Base-by-base conservation (phyloP, 176 grass and related monocot species). In the sorghum (Sorghum bicolor) region DNA sequence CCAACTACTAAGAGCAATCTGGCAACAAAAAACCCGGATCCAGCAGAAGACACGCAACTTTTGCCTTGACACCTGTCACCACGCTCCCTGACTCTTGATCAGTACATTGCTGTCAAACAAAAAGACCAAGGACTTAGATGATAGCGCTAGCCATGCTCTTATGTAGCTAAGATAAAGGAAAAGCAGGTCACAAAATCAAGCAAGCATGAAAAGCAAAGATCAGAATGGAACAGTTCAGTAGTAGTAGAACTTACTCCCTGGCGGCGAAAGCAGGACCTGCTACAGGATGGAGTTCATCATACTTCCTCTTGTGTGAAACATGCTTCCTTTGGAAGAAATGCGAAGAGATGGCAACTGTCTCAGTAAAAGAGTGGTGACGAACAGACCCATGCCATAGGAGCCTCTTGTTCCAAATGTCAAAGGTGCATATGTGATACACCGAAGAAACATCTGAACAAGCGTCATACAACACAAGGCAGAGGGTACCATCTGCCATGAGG, bases 281-380 rank as follows among this genome's bases (percentile, higher is more conserved):
- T n/a, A 1, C 25, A 31, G 36, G 38, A 40, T 0, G 38, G 3
- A 25, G 37, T 0, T 15, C 1, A 0, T 3, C n/a, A 0, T 8
- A 7, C 69, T 72, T 72, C 70, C n/a, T 28, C 38, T 44, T 16
- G 37, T 5, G 19, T 70, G 4, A 20, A 39, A 3, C 33, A 38
- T 37, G 67, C 37, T 70, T 41, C 0, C 0, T 2, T 16, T 4
- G 70, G 70, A 72, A 45, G 24, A 72, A 45, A 45, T 17, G 16
- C 5, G 40, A 26, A 72, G 69, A 40, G 2, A 44, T 9, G 39
- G 16, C 15, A 72, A 45, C 12, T 9, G 40, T 24, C 2, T 17
- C 0, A 3, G 0, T 29, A 25, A 28, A 17, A 9, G 0, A 2
- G 24, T 44, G 43, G 69, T 72, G 4, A 0, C 8, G 13, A 45